phyloP scores from a whole-genome alignment of 2,329 filamentous ascomycete genomes.

The Botryosphaeria agaves region DNA sequence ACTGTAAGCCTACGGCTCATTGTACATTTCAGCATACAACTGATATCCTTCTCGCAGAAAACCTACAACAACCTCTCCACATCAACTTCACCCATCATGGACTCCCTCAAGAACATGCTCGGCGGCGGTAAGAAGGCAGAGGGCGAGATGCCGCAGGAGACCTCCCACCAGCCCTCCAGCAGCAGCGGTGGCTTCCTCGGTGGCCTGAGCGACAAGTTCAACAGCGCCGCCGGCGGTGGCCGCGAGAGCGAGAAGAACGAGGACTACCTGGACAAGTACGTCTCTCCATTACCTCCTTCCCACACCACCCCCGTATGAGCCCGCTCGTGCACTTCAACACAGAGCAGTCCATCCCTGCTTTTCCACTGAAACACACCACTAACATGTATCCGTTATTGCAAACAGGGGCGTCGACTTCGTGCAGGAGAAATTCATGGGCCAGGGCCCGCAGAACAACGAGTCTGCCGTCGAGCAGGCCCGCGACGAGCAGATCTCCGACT shows the following conservation, averaged over 20 bases:
- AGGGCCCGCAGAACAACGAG: constrained; percentile 56
- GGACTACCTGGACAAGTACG: constrained; percentile 64
- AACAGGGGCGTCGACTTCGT: constrained; percentile 62
- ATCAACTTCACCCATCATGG: constrained; percentile 17
- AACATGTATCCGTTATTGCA: too few relatives aligned
- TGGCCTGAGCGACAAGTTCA: constrained; percentile 52
- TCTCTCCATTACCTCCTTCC: neutral
- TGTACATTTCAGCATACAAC: too few relatives aligned
- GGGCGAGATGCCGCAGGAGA: constrained; percentile 8
- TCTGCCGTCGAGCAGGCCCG: constrained; percentile 56
- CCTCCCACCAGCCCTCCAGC: constrained; percentile 12
- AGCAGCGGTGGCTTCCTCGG: constrained; percentile 31
- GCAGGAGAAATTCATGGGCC: constrained; percentile 56
- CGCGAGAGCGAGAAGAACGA: constrained; percentile 64
- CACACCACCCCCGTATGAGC: too few relatives aligned
- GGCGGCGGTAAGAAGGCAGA: constrained; percentile 18
- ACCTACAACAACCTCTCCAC: constrained; percentile 3
- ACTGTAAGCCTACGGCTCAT: too few relatives aligned
- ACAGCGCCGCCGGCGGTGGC: constrained; percentile 55
- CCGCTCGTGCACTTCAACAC: too few relatives aligned
- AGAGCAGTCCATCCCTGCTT: too few relatives aligned
- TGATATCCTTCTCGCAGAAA: too few relatives aligned
- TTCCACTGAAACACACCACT: too few relatives aligned
- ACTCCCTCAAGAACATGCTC: constrained; percentile 29
- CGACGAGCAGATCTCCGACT: constrained; percentile 62